Conservation (phyloP, 768 basidiomycete species). For the Lentinula detonsa region DNA sequence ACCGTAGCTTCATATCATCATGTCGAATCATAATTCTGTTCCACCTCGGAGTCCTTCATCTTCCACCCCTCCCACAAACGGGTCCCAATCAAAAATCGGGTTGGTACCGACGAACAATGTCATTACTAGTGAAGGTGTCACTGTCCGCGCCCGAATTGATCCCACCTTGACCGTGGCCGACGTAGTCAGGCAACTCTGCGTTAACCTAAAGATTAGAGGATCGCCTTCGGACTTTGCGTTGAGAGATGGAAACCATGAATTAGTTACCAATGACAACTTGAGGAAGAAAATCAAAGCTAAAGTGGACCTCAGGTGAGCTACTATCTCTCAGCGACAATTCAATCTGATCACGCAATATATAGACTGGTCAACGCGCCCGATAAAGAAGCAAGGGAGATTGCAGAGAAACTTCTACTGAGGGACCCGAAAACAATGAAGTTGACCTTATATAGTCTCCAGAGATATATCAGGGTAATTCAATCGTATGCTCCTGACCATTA, state of each 20-base stretch:
- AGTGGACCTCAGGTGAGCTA: conserved; percentile 66
- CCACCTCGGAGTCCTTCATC: conserved; percentile 24
- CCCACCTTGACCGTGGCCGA: conserved; percentile 79
- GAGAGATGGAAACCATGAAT: conserved; percentile 75
- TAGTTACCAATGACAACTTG: conserved; percentile 86
- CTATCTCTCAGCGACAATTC: neutral
- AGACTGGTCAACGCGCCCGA: conserved; percentile 78
- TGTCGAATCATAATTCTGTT: conserved; percentile 19
- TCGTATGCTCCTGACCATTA: neutral
- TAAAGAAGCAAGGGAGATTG: conserved; percentile 73
- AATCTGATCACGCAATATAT: neutral
- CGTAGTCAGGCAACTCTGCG: conserved; percentile 77
- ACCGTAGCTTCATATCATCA: neutral
- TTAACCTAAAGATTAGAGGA: conserved; percentile 75
- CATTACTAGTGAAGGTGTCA: conserved; percentile 65
- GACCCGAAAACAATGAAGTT: conserved; percentile 59
- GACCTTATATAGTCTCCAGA: conserved; percentile 74
- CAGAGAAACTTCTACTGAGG: conserved; percentile 56
- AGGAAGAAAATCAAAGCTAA: conserved; percentile 76
- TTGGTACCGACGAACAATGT: conserved; percentile 83
- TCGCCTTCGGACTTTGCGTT: conserved; percentile 68
- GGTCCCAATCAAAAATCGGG: conserved; percentile 33
- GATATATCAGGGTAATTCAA: conserved; percentile 62
- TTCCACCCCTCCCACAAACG: conserved; percentile 27
- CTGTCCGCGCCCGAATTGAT: conserved; percentile 81